These are phyloP conservation scores for Euphrasia arctica DNA, from an alignment of 305 asterid species.

Conservation along the genomic window DNA sequence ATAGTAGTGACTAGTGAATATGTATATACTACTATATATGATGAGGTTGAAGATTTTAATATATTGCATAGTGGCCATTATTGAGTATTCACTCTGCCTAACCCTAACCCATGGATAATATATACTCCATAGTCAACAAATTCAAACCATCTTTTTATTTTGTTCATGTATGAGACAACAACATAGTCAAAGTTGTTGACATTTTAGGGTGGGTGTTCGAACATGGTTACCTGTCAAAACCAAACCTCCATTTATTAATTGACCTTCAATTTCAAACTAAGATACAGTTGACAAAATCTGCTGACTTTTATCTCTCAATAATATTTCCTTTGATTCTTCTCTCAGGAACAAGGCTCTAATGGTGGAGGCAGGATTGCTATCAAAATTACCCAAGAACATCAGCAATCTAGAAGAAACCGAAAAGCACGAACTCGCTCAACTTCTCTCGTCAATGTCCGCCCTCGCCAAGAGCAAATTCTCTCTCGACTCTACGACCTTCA, in stretches of 20 bases:
- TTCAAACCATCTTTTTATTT: too few species aligned
- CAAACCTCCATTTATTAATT: conserved; percentile 31
- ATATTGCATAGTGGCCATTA: too few species aligned
- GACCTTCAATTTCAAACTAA: conserved; percentile 36
- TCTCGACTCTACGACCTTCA: conserved; percentile 37
- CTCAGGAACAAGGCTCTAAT: conserved; percentile 81
- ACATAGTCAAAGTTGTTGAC: conserved; percentile 6
- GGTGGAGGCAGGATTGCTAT: conserved; percentile 79
- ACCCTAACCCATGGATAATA: too few species aligned
- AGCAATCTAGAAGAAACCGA: conserved; percentile 38
- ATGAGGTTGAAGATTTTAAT: too few species aligned
- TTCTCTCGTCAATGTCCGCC: conserved; percentile 59
- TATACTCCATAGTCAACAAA: too few species aligned
- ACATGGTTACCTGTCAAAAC: conserved; percentile 19
- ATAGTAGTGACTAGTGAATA: too few species aligned
- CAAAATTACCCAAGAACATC: conserved; percentile 44
- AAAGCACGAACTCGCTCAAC: conserved; percentile 50
- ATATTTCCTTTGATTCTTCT: conserved; percentile 10
- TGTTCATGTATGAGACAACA: too few species aligned
- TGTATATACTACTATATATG: too few species aligned
- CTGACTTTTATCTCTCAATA: conserved; percentile 32
- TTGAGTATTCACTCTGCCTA: too few species aligned
- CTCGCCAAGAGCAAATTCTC: conserved; percentile 51
- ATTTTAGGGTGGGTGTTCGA: conserved; percentile 27
- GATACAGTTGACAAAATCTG: conserved; percentile 41